Evolutionary conservation across 2,329 filamentous ascomycete species (phyloP).

Genomic region (Neofusicoccum kwambonambiense): DNA sequence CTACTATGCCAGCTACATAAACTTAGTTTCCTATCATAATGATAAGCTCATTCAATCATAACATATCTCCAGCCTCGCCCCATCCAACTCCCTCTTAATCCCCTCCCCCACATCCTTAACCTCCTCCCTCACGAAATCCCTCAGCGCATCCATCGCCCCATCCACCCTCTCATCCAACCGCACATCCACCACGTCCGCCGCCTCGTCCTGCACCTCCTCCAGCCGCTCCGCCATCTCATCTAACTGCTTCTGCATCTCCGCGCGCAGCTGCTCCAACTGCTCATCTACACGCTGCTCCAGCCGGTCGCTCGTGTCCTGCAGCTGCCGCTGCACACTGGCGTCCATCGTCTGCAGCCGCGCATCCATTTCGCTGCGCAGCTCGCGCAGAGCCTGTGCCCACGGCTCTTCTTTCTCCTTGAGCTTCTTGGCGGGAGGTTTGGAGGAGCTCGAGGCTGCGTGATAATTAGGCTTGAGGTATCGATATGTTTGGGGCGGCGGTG

Average conservation of each 20-base stretch:
- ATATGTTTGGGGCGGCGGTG: not conserved
- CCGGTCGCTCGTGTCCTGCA: not conserved
- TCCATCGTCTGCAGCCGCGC: not conserved
- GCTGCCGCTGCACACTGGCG: not conserved
- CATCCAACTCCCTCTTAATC: not conserved
- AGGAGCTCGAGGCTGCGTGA: not conserved
- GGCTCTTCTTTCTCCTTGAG: not conserved
- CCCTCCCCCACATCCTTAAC: not conserved
- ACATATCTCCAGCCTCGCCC: not conserved
- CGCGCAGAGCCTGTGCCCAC: not conserved
- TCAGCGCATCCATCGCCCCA: not conserved
- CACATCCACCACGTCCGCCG: not conserved
- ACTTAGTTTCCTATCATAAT: not conserved
- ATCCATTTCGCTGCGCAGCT: not conserved
- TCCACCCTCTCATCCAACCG: not conserved
- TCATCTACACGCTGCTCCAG: not conserved
- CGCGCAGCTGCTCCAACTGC: not conserved
- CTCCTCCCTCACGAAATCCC: not conserved
- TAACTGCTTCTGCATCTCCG: not conserved
- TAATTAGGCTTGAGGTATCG: not conserved
- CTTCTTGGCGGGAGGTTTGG: not conserved
- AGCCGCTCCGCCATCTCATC: not conserved
- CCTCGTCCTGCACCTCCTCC: not conserved
- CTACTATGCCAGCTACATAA: too few relatives aligned
- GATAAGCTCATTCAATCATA: not conserved